Evolutionary conservation across 345 rosid species (phyloP).

Genomic region (Lagerstroemia speciosa): DNA sequence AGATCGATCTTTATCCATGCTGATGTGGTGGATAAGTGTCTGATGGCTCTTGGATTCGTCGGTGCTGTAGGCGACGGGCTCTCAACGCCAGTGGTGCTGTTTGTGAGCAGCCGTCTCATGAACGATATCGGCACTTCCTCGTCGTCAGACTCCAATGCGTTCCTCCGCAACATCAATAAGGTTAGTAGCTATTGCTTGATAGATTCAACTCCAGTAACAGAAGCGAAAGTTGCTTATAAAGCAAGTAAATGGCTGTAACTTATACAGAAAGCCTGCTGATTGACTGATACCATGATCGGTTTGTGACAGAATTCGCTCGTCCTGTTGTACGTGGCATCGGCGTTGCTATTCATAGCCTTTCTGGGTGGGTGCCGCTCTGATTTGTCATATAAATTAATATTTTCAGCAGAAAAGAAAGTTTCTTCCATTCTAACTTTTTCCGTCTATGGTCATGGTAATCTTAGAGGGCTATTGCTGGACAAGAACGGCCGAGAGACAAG

Average conservation of each 20-base stretch:
- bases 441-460: not conserved
- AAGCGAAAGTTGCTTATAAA: not conserved
- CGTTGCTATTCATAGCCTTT: conserved; percentile 62
- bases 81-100: conserved; percentile 52
- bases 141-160: conserved; percentile 14
- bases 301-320: conserved; percentile 51
- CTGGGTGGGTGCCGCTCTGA: conserved; percentile 34
- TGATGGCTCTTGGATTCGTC: conserved; percentile 59
- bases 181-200: conserved; percentile 15
- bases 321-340: conserved; percentile 64
- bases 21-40: conserved; percentile 41
- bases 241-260: not conserved
- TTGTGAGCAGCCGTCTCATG: conserved; percentile 59
- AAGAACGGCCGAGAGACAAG: conserved; percentile 20
- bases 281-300: not conserved
- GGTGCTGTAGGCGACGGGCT: conserved; percentile 69
- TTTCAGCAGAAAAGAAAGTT: not conserved
- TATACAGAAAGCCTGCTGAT: not conserved
- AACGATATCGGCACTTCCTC: conserved; percentile 48
- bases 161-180: conserved; percentile 39
- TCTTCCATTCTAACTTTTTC: not conserved
- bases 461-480: conserved; percentile 21
- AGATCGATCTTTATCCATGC: conserved; percentile 63
- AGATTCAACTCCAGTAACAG: not conserved
- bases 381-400: not conserved